Evolutionary conservation across 2,329 filamentous ascomycete species (phyloP), one percentile per base, ranked within the genome.

Genomic region (Davidsoniella australis): DNA sequence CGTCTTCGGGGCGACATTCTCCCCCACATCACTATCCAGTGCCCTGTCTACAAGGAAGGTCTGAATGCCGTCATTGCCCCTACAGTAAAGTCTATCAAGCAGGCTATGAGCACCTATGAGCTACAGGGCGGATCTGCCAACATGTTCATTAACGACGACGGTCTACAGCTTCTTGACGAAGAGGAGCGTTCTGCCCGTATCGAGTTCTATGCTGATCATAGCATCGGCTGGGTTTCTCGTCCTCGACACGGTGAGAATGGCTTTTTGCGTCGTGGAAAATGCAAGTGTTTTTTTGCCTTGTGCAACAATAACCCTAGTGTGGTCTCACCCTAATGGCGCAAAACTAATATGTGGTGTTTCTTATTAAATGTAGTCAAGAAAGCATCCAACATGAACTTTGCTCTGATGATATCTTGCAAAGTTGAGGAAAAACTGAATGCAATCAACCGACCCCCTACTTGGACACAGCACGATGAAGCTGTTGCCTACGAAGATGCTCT

Each of bases 21-120:
- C 14, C 82, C 82, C 2, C 83, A 85, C 59, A 71, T 85, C 55
- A 89, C 84, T 2, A 82, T 93, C 40, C 85, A 94, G 60, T 88
- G 84, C 61, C 85, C 85, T 4, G 83, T 93, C 0, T 93, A 91
- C 68, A 91, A 89, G 62, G 85, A 93, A 62, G 84, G 85, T 55
- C 70, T 93, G 2, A 66, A 67, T 36, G 76, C 70, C 54, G 85
- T 93, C 62, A 87, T 88, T 58, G 73, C 71, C 17, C 84, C 84
- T 6, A 89, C 84, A 0, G 75, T 88, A 57, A 78, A 77, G 58
- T 87, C 82, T 2, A 73, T 88, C 64, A 86, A 86, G 65, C 73
- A 80, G 57, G 81, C 81, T 54, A 85, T 85, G 59, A 81, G 78
- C 29, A 84, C 79, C 0, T 86, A 85, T 58, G 82, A 85, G 60